Evolutionary conservation across 208 protist species (phyloP).

Genomic region (Acanthamoeba lenticulata): DNA sequence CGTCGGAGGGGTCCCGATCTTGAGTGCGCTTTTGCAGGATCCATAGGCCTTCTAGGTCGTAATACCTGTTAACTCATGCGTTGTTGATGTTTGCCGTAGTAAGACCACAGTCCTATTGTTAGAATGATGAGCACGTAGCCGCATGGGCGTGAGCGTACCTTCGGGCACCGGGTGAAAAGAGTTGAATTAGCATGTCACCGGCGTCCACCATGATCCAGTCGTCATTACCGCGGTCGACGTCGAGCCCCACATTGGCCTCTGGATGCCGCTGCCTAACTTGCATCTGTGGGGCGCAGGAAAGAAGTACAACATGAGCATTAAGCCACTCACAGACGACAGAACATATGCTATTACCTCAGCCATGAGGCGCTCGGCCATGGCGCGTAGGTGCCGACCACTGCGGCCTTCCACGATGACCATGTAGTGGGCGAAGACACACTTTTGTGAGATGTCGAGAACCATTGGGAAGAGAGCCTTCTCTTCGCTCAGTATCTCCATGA

Average conservation of each 20-base stretch:
- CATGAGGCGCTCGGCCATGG: conserved; percentile 60
- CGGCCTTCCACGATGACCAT: conserved; percentile 64
- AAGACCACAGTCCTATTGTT: background rate
- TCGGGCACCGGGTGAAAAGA: conserved; percentile 43
- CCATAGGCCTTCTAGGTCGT: conserved; percentile 60
- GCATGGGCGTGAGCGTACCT: background rate
- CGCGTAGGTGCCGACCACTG: conserved; percentile 45
- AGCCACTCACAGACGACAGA: background rate
- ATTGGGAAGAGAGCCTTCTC: conserved; percentile 29
- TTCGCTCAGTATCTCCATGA: background rate
- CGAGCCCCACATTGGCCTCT: background rate
- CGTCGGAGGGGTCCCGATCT: background rate
- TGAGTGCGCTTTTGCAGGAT: background rate
- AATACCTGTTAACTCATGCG: background rate
- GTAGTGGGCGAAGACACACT: conserved; percentile 56
- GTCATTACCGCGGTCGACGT: conserved; percentile 5
- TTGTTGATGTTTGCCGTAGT: background rate
- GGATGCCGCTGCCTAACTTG: background rate
- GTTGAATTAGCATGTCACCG: background rate
- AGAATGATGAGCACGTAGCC: background rate
- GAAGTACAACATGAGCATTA: background rate
- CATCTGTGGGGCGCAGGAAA: conserved; percentile 25
- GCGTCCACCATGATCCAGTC: conserved; percentile 61
- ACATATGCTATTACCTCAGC: background rate
- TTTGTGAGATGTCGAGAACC: conserved; percentile 16